These are phyloP conservation scores for Lichtheimia hyalospora DNA, from an alignment of 371 early-diverging fungal species.

Conservation along the genomic window DNA sequence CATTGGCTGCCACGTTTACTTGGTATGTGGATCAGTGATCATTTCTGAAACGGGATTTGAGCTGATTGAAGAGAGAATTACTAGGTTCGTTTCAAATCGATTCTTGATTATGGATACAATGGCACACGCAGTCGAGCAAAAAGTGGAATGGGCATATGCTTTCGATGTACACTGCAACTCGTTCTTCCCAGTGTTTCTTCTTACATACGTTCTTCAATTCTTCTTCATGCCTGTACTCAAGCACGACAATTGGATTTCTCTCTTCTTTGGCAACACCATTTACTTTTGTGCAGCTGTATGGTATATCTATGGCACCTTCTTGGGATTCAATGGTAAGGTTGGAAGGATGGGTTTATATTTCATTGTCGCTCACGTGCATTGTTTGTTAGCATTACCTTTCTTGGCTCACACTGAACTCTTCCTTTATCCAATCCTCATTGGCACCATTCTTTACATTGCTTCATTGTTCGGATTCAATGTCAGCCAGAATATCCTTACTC, in stretches of 20 bases:
- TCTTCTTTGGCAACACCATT: slow-evolving; percentile 83
- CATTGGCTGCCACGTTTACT: slow-evolving; percentile 61
- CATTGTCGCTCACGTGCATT: not conserved
- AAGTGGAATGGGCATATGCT: slow-evolving; percentile 92
- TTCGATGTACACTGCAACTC: slow-evolving; percentile 95
- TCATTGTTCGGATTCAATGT: slow-evolving; percentile 85
- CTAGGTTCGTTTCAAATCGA: slow-evolving; percentile 75
- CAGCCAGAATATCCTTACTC: slow-evolving; percentile 64
- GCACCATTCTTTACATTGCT: slow-evolving; percentile 67
- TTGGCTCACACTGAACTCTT: slow-evolving; percentile 84
- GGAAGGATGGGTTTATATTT: slow-evolving; percentile 53
- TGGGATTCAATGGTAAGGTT: slow-evolving; percentile 84
- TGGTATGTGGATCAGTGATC: slow-evolving; percentile 53
- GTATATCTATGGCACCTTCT: slow-evolving; percentile 84
- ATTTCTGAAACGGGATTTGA: not conserved
- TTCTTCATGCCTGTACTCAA: slow-evolving; percentile 82
- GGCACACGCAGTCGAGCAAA: slow-evolving; percentile 80
- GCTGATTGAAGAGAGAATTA: too few relatives aligned
- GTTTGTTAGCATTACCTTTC: slow-evolving; percentile 75
- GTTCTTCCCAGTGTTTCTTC: slow-evolving; percentile 83
- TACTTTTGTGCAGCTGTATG: slow-evolving; percentile 74
- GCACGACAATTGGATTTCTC: slow-evolving; percentile 71
- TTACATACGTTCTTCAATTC: slow-evolving; percentile 85
- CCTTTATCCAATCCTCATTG: slow-evolving; percentile 79
- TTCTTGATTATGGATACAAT: slow-evolving; percentile 74